Evolutionary conservation across 2,329 filamentous ascomycete genomes (phyloP).

Genomic region (Penicillium nordicum): DNA sequence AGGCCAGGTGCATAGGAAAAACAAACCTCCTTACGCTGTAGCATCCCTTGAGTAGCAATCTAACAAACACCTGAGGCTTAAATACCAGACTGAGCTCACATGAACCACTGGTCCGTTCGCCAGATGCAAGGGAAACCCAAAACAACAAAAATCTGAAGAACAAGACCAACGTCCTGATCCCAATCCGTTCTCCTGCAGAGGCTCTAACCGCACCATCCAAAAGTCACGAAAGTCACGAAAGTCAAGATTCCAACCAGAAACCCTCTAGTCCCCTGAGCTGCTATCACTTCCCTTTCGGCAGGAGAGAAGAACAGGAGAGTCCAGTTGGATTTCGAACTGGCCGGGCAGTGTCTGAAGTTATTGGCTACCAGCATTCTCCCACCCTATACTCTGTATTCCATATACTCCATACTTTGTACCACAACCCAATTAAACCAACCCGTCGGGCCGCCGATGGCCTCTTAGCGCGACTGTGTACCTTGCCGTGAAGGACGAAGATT

Average conservation of each 20-base stretch:
- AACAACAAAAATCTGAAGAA: background rate
- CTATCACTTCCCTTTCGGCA: background rate
- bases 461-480: background rate
- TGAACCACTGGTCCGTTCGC: conserved; percentile 24
- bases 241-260: background rate
- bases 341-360: background rate
- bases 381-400: background rate
- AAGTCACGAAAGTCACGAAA: background rate
- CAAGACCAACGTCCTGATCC: background rate
- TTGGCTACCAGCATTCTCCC: background rate
- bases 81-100: conserved; percentile 5
- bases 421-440: background rate
- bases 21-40: conserved; percentile 17
- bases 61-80: background rate
- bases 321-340: background rate
- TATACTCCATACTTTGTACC: background rate
- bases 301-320: background rate
- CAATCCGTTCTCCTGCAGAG: background rate
- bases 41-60: conserved; percentile 10
- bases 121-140: conserved; percentile 17
- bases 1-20: conserved; percentile 5
- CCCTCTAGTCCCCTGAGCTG: background rate
- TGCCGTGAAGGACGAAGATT: background rate
- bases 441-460: background rate
- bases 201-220: background rate